Base-by-base conservation (phyloP, 306 rosid genomes). In the Malus sieversii region DNA sequence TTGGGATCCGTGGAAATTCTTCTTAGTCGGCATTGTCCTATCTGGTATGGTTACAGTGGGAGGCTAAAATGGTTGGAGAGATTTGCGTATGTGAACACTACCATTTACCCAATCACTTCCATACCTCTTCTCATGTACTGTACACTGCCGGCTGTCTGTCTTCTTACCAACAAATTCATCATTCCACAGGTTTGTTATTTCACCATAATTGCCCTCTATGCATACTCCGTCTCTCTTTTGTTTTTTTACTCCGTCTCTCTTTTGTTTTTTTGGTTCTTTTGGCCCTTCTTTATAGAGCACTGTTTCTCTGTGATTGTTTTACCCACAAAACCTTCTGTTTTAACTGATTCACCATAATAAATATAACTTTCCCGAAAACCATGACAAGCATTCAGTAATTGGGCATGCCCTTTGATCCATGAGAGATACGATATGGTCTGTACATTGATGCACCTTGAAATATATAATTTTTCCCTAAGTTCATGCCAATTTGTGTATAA, bases 1-100 rank as follows among this genome's bases (percentile, higher is more conserved):
- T 78, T 92, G 51, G 98, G 98, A 71, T 95, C 98, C 0, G 98
- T 95, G 51, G 98, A 95, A 83, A 95, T 95, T 87, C 97, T 95
- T 38, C 77, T 92, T 1, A 95, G 98, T 66, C 87, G 98, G 19
- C 98, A 95, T 69, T 95, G 98, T 72, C 98, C 98, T 27, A 87
- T 95, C 77, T 95, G 98, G 98, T 95, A 95, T 67, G 98, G 98
- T 76, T 95, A 95, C 77, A 74, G 90, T 40, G 98, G 98, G 61
- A 86, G 98, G 81, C 86, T 95, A 35, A 95, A 95, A 78, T 95
- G 97, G 97, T 91, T 95, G 6, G 98, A 95, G 85, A 82, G 98
- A 84, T 90, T 95, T 29, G 91, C 98, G 3, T 95, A 95, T 68
- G 88, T 95, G 69, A 95, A 95, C 97, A 95, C 98, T 72, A 95